These are phyloP conservation scores for Ceratobasidium sp. DNA, from an alignment of 1,284 basidiomycete species.

Conservation along the genomic window DNA sequence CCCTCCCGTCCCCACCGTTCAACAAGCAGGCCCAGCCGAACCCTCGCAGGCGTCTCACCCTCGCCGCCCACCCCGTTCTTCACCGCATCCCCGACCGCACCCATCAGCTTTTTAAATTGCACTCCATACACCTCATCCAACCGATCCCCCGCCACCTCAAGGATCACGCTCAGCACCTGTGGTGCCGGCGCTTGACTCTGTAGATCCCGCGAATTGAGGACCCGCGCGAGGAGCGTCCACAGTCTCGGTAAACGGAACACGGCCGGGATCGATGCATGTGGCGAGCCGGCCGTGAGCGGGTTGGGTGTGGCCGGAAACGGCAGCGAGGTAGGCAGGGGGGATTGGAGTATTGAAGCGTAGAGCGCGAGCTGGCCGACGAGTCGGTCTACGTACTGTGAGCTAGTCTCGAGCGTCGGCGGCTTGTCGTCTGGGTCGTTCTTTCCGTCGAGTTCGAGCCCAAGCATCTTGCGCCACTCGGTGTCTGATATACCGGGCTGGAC, in stretches of 20 bases:
- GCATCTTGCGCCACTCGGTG: constrained; percentile 69
- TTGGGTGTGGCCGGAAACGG: constrained; percentile 58
- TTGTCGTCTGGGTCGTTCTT: constrained; percentile 55
- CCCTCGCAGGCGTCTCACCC: constrained; percentile 31
- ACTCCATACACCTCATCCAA: constrained; percentile 73
- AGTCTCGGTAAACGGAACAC: constrained; percentile 68
- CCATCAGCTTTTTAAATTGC: constrained; percentile 83
- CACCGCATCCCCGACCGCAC: constrained; percentile 57
- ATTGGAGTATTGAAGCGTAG: constrained; percentile 83
- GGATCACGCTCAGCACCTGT: constrained; percentile 75
- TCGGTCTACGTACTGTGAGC: constrained; percentile 76
- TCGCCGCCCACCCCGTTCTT: constrained; percentile 36
- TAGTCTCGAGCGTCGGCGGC: constrained; percentile 60
- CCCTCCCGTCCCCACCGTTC: constrained; percentile 47
- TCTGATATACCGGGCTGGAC: constrained; percentile 59
- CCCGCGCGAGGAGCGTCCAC: constrained; percentile 75
- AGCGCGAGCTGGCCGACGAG: constrained; percentile 86
- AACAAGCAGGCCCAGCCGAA: constrained; percentile 40
- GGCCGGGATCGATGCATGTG: constrained; percentile 51
- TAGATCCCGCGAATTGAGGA: constrained; percentile 64
- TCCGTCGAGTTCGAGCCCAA: constrained; percentile 65
- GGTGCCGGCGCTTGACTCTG: constrained; percentile 67
- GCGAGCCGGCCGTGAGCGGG: constrained; percentile 51
- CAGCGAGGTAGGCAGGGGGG: constrained; percentile 57
- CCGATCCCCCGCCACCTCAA: constrained; percentile 76